Evolutionary conservation across 805 yeast genomes (phyloP), one percentile per base, ranked within the genome.

Genomic region (Hemisphaericaspora nanyangensis): DNA sequence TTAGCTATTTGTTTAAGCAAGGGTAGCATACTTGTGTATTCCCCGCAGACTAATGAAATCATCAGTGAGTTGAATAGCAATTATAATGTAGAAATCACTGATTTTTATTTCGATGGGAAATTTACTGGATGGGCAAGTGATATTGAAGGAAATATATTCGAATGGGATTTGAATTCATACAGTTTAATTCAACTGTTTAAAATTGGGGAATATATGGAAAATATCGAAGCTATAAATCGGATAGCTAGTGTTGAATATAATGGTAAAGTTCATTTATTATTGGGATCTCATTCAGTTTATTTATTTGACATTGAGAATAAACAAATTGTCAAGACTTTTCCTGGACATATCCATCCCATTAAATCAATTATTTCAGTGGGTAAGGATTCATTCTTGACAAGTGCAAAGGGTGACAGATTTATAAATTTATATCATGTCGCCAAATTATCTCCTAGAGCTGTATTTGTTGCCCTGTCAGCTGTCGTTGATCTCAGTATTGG

Each of bases 391-490:
- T 78, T 88, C 49, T 58, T 85, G 31, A 81, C 93, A 1, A 74
- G 83, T 37, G 95, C 96, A 1, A 67, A 68, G 26, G 82, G 81
- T 44, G 98, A 90, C 58, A 74, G 97, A 49, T 88, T 86, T 57
- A 72, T 89, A 48, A 87, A 87, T 56, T 65, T 85, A 27, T 81
- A 83, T 54, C 74, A 82, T 8, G 39, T 79, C 2, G 61, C 68
- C 24, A 60, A 65, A 34, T 54, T 61, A 20, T 54, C 77, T 3
- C 18, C 31, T 13, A 61, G 63, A 17, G 60, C 70, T 7, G 85
- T 89, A 3, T 74, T 87, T 40, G 89, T 85, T 12, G 71, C 90
- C 3, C 84, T 82, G 45, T 69, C 87, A 12, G 76, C 84, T 35
- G 78, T 86, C 11, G 41, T 56, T 1, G 60, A 64, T 6, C 54